Evolutionary conservation across 495 filamentous ascomycete genomes (phyloP).

Genomic region (Podospora comata): DNA sequence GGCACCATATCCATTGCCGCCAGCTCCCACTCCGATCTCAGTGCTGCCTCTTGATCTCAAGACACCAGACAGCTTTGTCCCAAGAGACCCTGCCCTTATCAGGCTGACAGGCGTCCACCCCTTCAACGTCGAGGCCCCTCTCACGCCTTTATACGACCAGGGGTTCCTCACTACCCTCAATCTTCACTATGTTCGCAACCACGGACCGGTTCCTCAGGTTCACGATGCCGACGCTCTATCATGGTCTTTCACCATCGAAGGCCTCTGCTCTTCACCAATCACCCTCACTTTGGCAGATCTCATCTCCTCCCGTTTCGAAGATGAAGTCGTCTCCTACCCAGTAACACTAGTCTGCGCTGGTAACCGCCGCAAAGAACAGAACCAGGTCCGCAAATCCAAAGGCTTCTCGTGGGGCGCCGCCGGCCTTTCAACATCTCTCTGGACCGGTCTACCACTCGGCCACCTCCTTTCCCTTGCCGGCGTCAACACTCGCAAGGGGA

Average conservation of each 20-base stretch:
- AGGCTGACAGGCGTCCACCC: conserved; percentile 88
- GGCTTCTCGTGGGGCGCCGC: conserved; percentile 96
- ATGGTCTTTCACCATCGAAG: conserved; percentile 86
- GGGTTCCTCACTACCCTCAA: conserved; percentile 90
- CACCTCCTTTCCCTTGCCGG: conserved; percentile 66
- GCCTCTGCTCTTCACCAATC: conserved; percentile 77
- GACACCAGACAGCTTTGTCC: conserved; percentile 84
- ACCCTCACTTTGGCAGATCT: conserved; percentile 71
- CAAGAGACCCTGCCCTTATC: conserved; percentile 81
- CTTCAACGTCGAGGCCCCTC: conserved; percentile 88
- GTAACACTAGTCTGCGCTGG: conserved; percentile 92
- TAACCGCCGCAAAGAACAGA: conserved; percentile 93
- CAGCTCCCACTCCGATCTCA: conserved; percentile 57
- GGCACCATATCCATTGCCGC: conserved; percentile 61
- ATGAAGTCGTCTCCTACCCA: conserved; percentile 81
- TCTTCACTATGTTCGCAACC: conserved; percentile 93
- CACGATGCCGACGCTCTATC: conserved; percentile 66
- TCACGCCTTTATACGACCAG: conserved; percentile 77
- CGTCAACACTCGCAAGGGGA: conserved; percentile 65
- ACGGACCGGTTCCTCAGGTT: conserved; percentile 81
- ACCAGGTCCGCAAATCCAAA: conserved; percentile 85
- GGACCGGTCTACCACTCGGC: conserved; percentile 76
- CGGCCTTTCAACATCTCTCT: conserved; percentile 84
- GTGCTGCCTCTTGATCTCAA: conserved; percentile 73
- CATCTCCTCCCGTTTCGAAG: conserved; percentile 51